Evolutionary conservation across 306 rosid genomes (phyloP), one percentile per base, ranked within the genome.

Genomic region (Cicer yamashitae): DNA sequence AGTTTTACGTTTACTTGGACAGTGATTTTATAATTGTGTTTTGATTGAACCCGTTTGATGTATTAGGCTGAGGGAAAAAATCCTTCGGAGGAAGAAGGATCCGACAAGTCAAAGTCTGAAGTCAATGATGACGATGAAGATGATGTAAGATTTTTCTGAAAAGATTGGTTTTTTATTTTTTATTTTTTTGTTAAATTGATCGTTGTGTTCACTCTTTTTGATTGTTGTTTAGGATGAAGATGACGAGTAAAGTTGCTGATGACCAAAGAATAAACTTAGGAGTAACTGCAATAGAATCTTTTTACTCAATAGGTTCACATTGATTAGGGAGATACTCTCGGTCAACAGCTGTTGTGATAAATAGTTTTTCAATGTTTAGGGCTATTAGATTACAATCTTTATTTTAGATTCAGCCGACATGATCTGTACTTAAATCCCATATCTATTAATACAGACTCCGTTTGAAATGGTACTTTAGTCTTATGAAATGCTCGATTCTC

Each of bases 101-200:
- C 97, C 0, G 97, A 92, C 62, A 92, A 87, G 81, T 92, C 97
- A 12, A 90, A 85, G 77, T 90, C 96, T 0, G 96, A 92, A 63
- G 93, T 92, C 76, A 79, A 92, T 20, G 96, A 92, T 1, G 91
- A 90, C 0, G 94, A 91, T 0, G 97, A 87, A 0, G 96, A 87
- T 0, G 96, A 86, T 47, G 13, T 89, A 82, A 13, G 81, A 61
- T 7, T 15, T 0, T 34, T 38, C 1, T 7, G 17, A 2, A 25
- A 25, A 2, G 3, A 51, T 61, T 0, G 38, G 0, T 48, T 40
- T 41, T 18, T 18, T 48, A 0, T 62, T 39, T 0, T 9, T 41
- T 39, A 22, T 1, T 3, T 13, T 13, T 34, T 30, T 13, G 12
- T 2, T 5, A 8, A 5, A 44, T 10, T 43, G 14, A 10, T 11